Evolutionary conservation across 2,329 filamentous ascomycete genomes (phyloP), one percentile per base, ranked within the genome.

Genomic region (Cladobotryum protrusum): DNA sequence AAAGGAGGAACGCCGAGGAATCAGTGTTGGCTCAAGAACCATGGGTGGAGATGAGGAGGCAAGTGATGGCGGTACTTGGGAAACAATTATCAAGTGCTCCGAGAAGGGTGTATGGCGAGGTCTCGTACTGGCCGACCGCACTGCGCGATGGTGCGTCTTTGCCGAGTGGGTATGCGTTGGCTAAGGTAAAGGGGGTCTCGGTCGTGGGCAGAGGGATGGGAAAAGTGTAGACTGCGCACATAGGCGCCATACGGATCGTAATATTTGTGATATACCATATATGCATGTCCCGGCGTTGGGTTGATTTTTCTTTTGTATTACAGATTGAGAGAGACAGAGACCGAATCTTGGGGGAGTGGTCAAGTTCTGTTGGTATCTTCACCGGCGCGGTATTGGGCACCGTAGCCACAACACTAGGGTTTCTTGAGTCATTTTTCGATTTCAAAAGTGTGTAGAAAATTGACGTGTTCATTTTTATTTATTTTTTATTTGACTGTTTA

Each of bases 91-190:
- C 71, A 95, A 95, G 71, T 89, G 89, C 69, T 87, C 86, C 1
- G 89, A 95, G 70, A 78, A 80, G 54, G 89, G 89, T 2, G 79
- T 83, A 14, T 95, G 89, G 88, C 77, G 89, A 56, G 88, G 87
- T 1, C 69, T 95, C 53, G 89, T 95, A 40, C 73, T 93, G 50
- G 89, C 89, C 6, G 89, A 95, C 70, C 78, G 89, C 48, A 91
- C 85, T 53, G 88, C 88, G 41, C 76, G 88, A 59, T 95, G 89
- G 89, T 93, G 89, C 63, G 89, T 95, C n/a, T 93, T 93, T 74
- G 87, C 87, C 0, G 88, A 95, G 72, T 95, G 89, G 89, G 73
- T 81, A 54, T 87, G 85, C 61, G 67, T 71, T 46, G 67, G 67
- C 43, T 70, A 29, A 19, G 50, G 46, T 57, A 60, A 33, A 57